Evolutionary conservation across 2,329 filamentous ascomycete genomes (phyloP).

Genomic region (Amauroascus niger): DNA sequence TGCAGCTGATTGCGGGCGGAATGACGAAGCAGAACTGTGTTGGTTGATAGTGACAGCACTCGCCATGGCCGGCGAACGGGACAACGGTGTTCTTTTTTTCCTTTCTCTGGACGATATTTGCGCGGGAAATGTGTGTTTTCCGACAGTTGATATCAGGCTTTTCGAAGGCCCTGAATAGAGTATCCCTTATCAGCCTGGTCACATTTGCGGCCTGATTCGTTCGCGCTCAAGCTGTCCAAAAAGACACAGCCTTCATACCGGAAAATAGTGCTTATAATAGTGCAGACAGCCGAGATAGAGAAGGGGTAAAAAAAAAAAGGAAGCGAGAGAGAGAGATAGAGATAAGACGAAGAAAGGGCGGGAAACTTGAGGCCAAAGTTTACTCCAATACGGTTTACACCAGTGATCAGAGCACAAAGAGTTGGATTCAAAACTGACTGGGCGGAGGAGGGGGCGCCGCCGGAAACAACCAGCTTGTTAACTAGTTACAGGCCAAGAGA

Average conservation of each 20-base stretch:
- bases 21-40: constrained; percentile 9
- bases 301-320: too few relatives aligned
- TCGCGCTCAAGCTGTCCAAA: not conserved
- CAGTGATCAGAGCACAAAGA: too few relatives aligned
- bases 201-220: not conserved
- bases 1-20: constrained; percentile 5
- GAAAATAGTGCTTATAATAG: too few relatives aligned
- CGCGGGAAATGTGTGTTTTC: not conserved
- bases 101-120: too few relatives aligned
- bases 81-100: not conserved
- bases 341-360: too few relatives aligned
- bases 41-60: constrained; percentile 7
- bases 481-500: not conserved
- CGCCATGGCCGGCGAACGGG: constrained; percentile 13
- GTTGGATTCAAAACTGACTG: too few relatives aligned
- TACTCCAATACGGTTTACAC: too few relatives aligned
- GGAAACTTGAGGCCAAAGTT: too few relatives aligned
- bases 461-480: not conserved
- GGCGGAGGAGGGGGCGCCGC: too few relatives aligned
- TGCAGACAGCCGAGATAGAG: too few relatives aligned
- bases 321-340: too few relatives aligned
- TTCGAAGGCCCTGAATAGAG: not conserved
- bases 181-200: too few relatives aligned
- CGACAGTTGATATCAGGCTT: not conserved
- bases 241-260: not conserved